Base-by-base conservation (phyloP, 192 early-diverging fungal species). In the Coemansia sp. region DNA sequence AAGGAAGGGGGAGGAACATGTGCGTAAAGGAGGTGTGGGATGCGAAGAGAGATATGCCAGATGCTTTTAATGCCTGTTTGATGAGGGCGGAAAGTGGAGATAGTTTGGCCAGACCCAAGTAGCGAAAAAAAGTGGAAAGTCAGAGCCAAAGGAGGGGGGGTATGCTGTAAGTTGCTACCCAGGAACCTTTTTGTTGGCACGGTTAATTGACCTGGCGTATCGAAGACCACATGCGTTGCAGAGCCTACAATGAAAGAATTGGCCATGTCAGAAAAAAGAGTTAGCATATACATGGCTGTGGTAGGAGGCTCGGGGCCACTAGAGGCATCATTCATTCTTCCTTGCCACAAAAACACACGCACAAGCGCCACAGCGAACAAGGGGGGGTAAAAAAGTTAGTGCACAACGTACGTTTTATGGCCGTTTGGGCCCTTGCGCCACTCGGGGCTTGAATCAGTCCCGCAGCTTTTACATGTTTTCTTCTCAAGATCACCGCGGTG, bases 341-440 rank as follows among this genome's bases (percentile, higher is more conserved):
- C 9, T 20, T 9, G 20, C 43, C n/a, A 16, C 28, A 14, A 13
- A 56, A 18, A 36, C 34, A 53, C 64, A 57, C 18, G 9, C 39
- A 10, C 28, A 42, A 43, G 42, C 42, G 42, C 42, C 42, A 43
- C 20, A 23, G 18, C 63, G 7, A 34, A 59, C 37, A 59, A 2
- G 35, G 20, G 10, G 1, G 24, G 18, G 42, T n/a, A 43, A 18
- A 43, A 35, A 35, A 21, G 58, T 61, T 26, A n/a, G 51, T 33
- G 33, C 55, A 57, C 23, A 57, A 81, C 79, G 73, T 76, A 82
- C 80, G 84, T 85, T 70, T 85, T 85, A 69, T 85, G 82, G 38
- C 84, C 84, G 3, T 70, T 81, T 24, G 84, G 82, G 7, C 84
- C 84, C 51, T 79, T 80, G 36, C 84, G 70, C 84, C 84, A 85